These are phyloP conservation scores for Metschnikowia vanudenii DNA, from an alignment of 805 yeast species.

Conservation along the genomic window DNA sequence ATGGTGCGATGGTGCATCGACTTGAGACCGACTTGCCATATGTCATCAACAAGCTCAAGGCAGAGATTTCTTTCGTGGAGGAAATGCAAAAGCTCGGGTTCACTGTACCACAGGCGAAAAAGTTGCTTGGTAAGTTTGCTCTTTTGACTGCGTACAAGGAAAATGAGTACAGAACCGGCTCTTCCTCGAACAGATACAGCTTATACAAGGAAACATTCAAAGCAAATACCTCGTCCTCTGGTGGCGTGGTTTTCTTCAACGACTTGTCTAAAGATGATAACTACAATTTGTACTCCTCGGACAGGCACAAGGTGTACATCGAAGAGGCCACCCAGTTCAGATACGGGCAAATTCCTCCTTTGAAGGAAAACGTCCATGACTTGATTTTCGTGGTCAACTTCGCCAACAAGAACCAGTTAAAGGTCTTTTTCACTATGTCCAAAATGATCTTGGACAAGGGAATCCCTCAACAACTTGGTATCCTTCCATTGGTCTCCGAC, in stretches of 20 bases:
- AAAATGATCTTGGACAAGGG: conserved; percentile 51
- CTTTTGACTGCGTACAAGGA: conserved; percentile 40
- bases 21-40: conserved; percentile 44
- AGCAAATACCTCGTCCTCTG: conserved; percentile 17
- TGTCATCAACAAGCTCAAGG: conserved; percentile 38
- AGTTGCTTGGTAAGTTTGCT: conserved; percentile 37
- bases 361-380: conserved; percentile 73
- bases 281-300: conserved; percentile 45
- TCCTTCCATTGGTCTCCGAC: conserved; percentile 58
- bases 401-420: conserved; percentile 49
- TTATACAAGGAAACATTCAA: conserved; percentile 28
- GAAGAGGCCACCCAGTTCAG: conserved; percentile 16
- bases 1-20: conserved; percentile 62
- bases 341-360: conserved; percentile 62
- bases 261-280: conserved; percentile 64
- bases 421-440: conserved; percentile 49
- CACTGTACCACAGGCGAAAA: conserved; percentile 30
- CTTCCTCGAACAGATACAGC: conserved; percentile 35
- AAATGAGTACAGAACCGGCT: conserved; percentile 35
- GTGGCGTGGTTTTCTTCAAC: conserved; percentile 67
- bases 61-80: conserved; percentile 25
- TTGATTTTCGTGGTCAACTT: conserved; percentile 67
- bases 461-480: conserved; percentile 77
- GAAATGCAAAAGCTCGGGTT: conserved; percentile 32
- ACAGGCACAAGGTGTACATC: conserved; percentile 48